Percentiles rank a stretch among this genome's conserved stretches.
phyloP scores from a whole-genome alignment of 257 asterid genomes.

The Forsythia suspensa region DNA sequence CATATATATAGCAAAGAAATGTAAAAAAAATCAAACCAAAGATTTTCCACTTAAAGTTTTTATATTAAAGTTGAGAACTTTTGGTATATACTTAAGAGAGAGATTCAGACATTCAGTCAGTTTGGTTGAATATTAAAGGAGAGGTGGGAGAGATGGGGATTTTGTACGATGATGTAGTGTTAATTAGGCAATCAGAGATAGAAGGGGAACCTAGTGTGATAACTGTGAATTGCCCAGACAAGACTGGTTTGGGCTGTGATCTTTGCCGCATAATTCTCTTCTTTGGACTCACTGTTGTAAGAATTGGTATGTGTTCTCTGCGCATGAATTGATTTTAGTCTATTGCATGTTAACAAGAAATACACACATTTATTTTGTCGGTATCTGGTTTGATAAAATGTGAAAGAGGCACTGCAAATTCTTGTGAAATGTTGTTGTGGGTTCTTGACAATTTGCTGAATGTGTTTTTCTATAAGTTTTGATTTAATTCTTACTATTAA shows the following conservation, averaged over 20 bases:
- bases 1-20: neutral
- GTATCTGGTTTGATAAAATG: neutral
- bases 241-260: slow-evolving; percentile 56
- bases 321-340: neutral
- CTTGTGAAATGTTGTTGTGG: neutral
- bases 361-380: neutral
- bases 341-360: neutral
- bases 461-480: neutral
- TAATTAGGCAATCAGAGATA: slow-evolving; percentile 37
- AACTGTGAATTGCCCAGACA: slow-evolving; percentile 55
- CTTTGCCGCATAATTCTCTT: slow-evolving; percentile 43
- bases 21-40: neutral
- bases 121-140: neutral
- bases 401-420: neutral
- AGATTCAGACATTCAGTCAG: neutral
- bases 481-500: neutral
- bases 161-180: slow-evolving; percentile 49
- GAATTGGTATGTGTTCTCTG: slow-evolving; percentile 33
- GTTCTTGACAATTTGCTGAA: neutral
- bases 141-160: slow-evolving; percentile 36
- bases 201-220: slow-evolving; percentile 42
- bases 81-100: neutral
- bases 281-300: slow-evolving; percentile 45
- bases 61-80: neutral
- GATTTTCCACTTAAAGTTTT: neutral